A percentile compares a stretch with the other conserved stretches of the same genome.
Conservation (phyloP, 2,329 filamentous ascomycete genomes). For the Colletotrichum godetiae region DNA sequence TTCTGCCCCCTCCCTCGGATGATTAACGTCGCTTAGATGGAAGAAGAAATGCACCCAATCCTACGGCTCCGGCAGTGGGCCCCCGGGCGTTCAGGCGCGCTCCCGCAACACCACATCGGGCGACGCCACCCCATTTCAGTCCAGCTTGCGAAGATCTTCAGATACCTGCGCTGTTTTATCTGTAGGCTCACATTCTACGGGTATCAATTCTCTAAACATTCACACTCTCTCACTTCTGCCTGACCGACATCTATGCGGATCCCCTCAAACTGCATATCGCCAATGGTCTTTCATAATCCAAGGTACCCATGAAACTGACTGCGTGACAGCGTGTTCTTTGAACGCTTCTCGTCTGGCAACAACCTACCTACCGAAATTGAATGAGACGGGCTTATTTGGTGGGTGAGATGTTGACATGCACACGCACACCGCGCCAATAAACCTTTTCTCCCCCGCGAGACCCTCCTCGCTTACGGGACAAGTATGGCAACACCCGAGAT, state of each 20-base stretch:
- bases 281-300: not conserved
- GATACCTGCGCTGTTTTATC: not conserved
- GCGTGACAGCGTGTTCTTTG: not conserved
- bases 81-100: not conserved
- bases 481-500: not conserved
- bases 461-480: not conserved
- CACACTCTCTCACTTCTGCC: not conserved
- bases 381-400: not conserved
- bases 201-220: too few relatives aligned
- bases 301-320: not conserved
- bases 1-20: not conserved
- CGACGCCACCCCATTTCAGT: constrained; percentile 11
- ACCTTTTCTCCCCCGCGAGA: not conserved
- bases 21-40: not conserved
- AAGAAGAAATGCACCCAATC: constrained; percentile 12
- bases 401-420: not conserved
- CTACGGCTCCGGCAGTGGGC: not conserved
- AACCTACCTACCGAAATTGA: not conserved
- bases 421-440: not conserved
- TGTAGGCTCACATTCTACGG: too few relatives aligned
- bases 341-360: not conserved
- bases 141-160: constrained; percentile 16
- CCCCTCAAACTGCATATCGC: not conserved
- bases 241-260: not conserved
- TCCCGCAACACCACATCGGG: not conserved